Evolutionary conservation across 371 early-diverging fungal genomes (phyloP), one percentile per base, ranked within the genome.

Genomic region (Lichtheimia ramosa): DNA sequence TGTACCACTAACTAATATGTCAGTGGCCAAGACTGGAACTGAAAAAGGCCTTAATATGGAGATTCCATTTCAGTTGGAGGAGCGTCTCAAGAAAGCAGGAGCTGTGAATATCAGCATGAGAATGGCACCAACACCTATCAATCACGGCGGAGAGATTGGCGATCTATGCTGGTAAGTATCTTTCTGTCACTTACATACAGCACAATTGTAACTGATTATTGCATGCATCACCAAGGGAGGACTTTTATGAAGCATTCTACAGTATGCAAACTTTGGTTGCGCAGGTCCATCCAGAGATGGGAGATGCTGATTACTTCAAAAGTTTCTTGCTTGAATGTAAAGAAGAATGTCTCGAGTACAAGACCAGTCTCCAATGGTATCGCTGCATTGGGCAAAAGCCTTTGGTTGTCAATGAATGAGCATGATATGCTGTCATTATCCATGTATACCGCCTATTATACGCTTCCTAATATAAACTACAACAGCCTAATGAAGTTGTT

Each of bases 221-320:
- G 16, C 8, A 1, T 42, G 23, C n/a, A 42, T 56, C 24, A 0
- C 10, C 14, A 10, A 70, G 70, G 71, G 61, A 59, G 15, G 73
- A 73, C 42, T 70, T 64, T 41, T 24, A 23, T 39, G 63, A 70
- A 21, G 65, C 43, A 8, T 64, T 53, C 39, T 34, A 42, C 4
- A 65, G 62, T n/a, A 1, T 67, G 24, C 56, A 65, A 41, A 57
- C 60, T 13, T 49, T 51, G 13, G 48, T 73, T 57, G 40, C 52
- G 1, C 52, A 55, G 25, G 28, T 34, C 0, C 62, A 63, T 23
- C 51, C 62, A 0, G 55, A 54, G n/a, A 68, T 57, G 43, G 56
- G 56, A 41, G 58, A 62, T 14, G 42, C 20, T 34, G 58, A 59
- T 3, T 55, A 12, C 13, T 63, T 48, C 53, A 51, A 63, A 12